Evolutionary conservation across 169 alveolate genomes (phyloP), one percentile per base, ranked within the genome.

Genomic region (Babesia bovis): DNA sequence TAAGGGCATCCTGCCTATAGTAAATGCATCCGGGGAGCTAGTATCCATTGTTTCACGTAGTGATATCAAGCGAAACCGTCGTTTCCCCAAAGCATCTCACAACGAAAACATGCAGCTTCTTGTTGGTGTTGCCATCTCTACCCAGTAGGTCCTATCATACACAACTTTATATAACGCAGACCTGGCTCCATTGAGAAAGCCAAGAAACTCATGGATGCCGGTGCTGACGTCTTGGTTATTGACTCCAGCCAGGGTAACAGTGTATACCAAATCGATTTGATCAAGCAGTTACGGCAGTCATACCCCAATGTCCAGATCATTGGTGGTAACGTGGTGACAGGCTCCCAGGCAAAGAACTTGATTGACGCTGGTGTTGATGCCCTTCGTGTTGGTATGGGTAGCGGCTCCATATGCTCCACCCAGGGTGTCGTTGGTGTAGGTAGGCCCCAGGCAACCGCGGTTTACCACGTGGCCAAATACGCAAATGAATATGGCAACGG

Each of bases 391-490:
- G 97, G 99, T 10, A 96, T 96, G 96, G 99, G 99, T 9, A 90
- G 95, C 49, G 99, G 99, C 21, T 95, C 98, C 68, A 95, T 96
- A 41, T 96, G 99, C 85, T 94, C 98, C 36, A 95, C 98, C 1
- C 95, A 93, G 68, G 94, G 82, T 13, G 94, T 91, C 42, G 86
- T 95, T 61, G 96, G 95, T n/a, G 95, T 91, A 53, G 96, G 96
- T 21, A 72, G 96, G 28, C 94, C 95, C 40, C 96, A 94, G 91
- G 97, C 95, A 12, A 90, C 96, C 4, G 95, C 97, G 1, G 96
- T 94, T 19, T 94, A 91, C 79, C 93, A 94, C 63, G 97, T 94
- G 44, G 82, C 95, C 49, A 87, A 93, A 53, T 90, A 89, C 83
- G 96, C 96, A 10, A 74, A 69, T 15, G 87, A 91, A 41, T 73